Evolutionary conservation across 1,139 yeast species (phyloP).

Genomic region (Kodamaea suecica): DNA sequence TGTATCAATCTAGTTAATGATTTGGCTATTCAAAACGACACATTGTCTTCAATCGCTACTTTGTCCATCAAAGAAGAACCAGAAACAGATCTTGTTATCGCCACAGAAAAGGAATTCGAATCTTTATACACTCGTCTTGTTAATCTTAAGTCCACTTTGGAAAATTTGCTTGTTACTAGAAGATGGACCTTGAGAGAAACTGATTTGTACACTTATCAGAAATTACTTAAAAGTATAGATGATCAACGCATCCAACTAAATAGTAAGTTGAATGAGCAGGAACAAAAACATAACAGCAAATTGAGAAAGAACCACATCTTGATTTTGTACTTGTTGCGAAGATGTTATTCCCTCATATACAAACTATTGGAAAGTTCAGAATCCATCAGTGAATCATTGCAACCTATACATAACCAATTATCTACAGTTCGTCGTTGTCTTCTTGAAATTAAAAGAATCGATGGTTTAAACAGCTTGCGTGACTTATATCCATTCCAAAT

Average conservation of each 20-base stretch:
- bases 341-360: constrained; percentile 87
- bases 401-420: constrained; percentile 89
- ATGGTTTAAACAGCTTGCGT: constrained; percentile 81
- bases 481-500: constrained; percentile 94
- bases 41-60: constrained; percentile 29
- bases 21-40: constrained; percentile 55
- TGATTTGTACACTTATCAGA: constrained; percentile 81
- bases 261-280: constrained; percentile 17
- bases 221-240: constrained; percentile 68
- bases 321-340: constrained; percentile 72
- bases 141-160: constrained; percentile 68
- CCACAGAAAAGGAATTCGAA: constrained; percentile 17
- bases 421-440: constrained; percentile 87
- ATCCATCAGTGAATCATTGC: constrained; percentile 90
- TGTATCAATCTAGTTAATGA: constrained; percentile 75
- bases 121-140: constrained; percentile 42
- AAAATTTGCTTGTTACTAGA: constrained; percentile 80
- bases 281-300: constrained; percentile 18
- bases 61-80: constrained; percentile 23
- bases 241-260: constrained; percentile 55
- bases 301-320: constrained; percentile 54
- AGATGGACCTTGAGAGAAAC: constrained; percentile 97
- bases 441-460: constrained; percentile 84
- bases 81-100: not conserved
- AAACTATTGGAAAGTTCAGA: constrained; percentile 87